Base-by-base conservation (phyloP, 225 moss, liverwort and hornwort species). In the Lunularia cruciata region DNA sequence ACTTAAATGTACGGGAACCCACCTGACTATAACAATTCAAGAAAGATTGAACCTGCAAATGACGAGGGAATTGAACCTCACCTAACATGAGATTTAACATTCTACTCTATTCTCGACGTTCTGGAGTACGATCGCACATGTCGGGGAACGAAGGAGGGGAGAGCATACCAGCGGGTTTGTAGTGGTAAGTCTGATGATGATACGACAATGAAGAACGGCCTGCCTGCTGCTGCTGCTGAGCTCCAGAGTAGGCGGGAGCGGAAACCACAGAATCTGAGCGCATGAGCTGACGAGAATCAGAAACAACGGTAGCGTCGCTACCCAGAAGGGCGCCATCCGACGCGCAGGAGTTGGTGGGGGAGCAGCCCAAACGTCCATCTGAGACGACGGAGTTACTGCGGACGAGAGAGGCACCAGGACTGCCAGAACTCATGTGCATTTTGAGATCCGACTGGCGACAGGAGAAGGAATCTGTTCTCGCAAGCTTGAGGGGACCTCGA, bases 381-480 rank as follows among this genome's bases (percentile, higher is more conserved):
- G 89, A 91, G 11, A 91, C 91, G 73, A 95, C 84, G 42, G 92
- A 92, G 76, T 85, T 87, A 73, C 94, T 95, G 5, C 89, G 86
- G 12, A 89, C 92, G 73, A 95, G 79, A 19, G 94, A 88, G 0
- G 87, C 94, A 46, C 89, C 88, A n/a, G 91, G 88, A 48, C 91
- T 92, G 64, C 91, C 89, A 12, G 62, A 68, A 80, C 86, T 92
- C 88, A 95, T 92, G 83, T 95, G 94, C 86, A 92, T 92, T 84
- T 95, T 91, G 6, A 90, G 82, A 83, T 95, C 94, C 8, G 94
- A 80, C 79, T 95, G 92, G 57, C 94, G 83, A 54, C 83, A 83
- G 59, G 89, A 86, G 72, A 91, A 92, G 6, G 94, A 95, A 73
- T 92, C 92, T 51, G 94, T 95, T 66, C 94, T 89, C 14, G 94